Percentiles rank a stretch among this genome's conserved stretches.
Evolutionary conservation across 345 rosid species (phyloP).

Genomic region (Eucalyptus marginata): DNA sequence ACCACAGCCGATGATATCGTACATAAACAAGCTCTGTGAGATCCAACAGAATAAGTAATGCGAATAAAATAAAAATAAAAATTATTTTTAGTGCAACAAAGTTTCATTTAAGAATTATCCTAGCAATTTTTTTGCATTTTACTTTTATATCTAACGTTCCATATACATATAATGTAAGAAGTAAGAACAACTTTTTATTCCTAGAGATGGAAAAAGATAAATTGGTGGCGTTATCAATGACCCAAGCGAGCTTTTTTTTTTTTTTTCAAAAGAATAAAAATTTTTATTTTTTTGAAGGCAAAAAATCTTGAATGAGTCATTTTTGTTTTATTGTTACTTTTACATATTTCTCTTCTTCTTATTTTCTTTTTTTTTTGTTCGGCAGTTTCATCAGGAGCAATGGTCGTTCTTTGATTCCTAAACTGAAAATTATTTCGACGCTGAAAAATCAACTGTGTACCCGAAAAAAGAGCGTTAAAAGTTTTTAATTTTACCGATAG

Average conservation of each 20-base stretch:
- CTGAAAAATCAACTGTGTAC: not conserved
- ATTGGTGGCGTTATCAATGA: no score
- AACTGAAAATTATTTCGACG: not conserved
- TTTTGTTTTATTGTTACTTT: not conserved
- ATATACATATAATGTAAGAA: not conserved
- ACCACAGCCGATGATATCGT: no score
- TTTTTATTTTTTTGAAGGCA: no score
- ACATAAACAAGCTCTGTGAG: no score
- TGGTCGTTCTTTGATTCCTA: not conserved
- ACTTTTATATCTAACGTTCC: not conserved
- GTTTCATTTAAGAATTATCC: not conserved
- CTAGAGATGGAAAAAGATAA: not conserved
- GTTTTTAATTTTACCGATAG: not conserved
- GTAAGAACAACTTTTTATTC: no score
- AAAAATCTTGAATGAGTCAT: no score
- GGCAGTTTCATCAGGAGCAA: not conserved
- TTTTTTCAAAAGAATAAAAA: no score
- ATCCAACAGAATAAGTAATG: no score
- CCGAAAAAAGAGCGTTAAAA: rapidly evolving
- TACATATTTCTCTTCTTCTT: not conserved
- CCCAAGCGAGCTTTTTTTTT: no score
- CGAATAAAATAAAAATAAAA: no score
- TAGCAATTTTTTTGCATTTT: no score
- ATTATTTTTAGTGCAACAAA: rapidly evolving
- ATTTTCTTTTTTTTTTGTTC: not conserved